Base-by-base conservation (phyloP, 805 yeast species). In the Starmerella riodocensis region DNA sequence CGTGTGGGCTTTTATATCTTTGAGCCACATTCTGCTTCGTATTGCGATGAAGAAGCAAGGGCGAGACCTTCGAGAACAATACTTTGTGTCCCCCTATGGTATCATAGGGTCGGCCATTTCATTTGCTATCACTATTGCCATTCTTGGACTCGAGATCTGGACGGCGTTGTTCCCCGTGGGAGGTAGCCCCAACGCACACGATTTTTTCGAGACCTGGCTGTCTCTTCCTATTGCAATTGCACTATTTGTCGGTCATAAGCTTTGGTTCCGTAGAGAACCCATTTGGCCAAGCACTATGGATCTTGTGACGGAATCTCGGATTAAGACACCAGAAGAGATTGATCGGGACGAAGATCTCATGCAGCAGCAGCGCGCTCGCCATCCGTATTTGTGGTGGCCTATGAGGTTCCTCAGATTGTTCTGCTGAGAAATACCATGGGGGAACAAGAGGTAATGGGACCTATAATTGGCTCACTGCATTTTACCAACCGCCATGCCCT, bases 81-180 rank as follows among this genome's bases (percentile, higher is more conserved):
- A 78, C 1, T 83, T 73, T 59, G 65, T 64, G 29, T 69, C 93
- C 4, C 78, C 77, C 41, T 64, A 70, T 35, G 94, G 94, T 51
- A 60, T 75, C 25, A 58, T 56, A 49, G 93, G 93, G 33, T 77
- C 93, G 0, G 60, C 56, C 48, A 71, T 70, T 56, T 88, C 88
- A 39, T 53, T 73, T 11, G 44, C 58, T 20, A 61, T 84, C 53
- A 76, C 76, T 56, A 26, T 70, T 21, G 56, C 78, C 39, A 77
- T 82, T 45, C 63, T 84, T 45, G 62, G 72, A 39, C 82, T 85
- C 18, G 86, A 81, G 62, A 78, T 83, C 64, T 82, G 86, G 83
- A 67, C 77, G 43, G 85, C 91, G 7, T 61, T 79, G 32, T 81
- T 67, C 67, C 94, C 93, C 40, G 52, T 74, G 59, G 74, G 64